Percentiles rank a stretch among this genome's conserved stretches.
Evolutionary conservation across 805 yeast genomes (phyloP).

Genomic region (Metschnikowia aberdeeniae): DNA sequence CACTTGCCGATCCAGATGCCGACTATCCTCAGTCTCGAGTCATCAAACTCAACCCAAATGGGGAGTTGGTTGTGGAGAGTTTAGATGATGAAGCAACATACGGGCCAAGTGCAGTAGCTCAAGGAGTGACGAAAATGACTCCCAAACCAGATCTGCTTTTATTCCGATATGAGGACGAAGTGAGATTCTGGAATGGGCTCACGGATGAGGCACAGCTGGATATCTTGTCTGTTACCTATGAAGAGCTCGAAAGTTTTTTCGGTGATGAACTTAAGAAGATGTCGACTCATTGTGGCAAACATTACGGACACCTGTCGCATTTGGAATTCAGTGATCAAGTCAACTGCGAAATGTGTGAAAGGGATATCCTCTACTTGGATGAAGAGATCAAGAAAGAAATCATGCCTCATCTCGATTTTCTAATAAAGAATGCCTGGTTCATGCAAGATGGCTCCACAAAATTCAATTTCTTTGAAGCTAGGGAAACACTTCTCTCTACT

Average conservation of each 20-base stretch:
- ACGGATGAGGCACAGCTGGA: conserved; percentile 11
- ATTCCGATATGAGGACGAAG: conserved; percentile 12
- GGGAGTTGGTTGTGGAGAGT: conserved; percentile 70
- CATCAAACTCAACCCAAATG: conserved; percentile 66
- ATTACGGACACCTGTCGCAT: not conserved
- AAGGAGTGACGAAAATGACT: too few species aligned
- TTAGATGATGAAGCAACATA: conserved; percentile 30
- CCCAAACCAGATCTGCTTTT: conserved; percentile 10
- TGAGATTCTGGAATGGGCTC: conserved; percentile 14
- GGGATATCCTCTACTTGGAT: conserved; percentile 7
- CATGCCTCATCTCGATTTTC: conserved; percentile 54
- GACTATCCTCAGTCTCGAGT: conserved; percentile 73
- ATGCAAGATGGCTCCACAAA: not conserved
- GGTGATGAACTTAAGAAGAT: conserved; percentile 22
- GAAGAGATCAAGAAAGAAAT: conserved; percentile 5
- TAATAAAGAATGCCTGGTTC: not conserved
- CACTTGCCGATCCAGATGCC: conserved; percentile 50
- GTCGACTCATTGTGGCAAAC: conserved; percentile 2
- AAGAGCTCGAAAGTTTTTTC: conserved; percentile 62
- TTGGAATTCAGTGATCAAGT: not conserved
- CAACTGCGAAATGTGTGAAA: not conserved
- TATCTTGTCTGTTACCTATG: conserved; percentile 56
- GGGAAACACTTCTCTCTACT: not conserved
- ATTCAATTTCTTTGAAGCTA: conserved; percentile 1
- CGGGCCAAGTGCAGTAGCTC: not conserved